Base-by-base conservation (phyloP, 495 filamentous ascomycete species). In the Penicillium parvum region DNA sequence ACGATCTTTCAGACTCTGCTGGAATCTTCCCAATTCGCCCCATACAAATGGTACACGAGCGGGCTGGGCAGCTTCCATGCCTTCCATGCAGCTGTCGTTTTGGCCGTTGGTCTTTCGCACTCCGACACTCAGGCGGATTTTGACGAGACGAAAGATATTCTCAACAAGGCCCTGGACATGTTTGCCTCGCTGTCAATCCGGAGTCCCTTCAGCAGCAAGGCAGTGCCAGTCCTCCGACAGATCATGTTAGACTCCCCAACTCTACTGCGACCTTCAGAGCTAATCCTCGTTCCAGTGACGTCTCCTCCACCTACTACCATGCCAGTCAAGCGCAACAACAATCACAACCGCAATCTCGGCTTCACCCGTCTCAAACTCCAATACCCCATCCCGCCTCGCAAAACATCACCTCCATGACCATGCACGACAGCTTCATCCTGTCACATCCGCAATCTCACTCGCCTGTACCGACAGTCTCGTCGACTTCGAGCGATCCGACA, bases 11-110 rank as follows among this genome's bases (percentile, higher is more conserved):
- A 65, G 19, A 61, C 54, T 0, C 55, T 73, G 0, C 50, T 61
- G 19, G 63, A 66, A 20, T 60, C 60, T 1, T 45, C 64, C 1
- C 47, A 63, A 7, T 71, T 69, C 39, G 41, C 55, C 4, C 58
- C 67, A 0, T 75, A 68, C 30, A 66, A 61, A 43, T 75, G 72
- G 72, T 74, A 72, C 42, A 71, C 65, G 11, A 61, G 69, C 20
- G 65, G 65, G 1, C 49, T 67, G 0, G 68, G 65, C 3, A 72
- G 68, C 25, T 74, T 70, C 43, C 64, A 69, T 35, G 61, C 66
- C 0, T 64, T 64, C 29, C 66, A 70, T 35, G 63, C 66, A 2
- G 63, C 64, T 1, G 59, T 70, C 0, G 57, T 64, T 3, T 30
- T 70, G 7, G 59, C 60, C 7, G 40, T 57, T 1, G 54, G 60